Evolutionary conservation across 306 rosid species (phyloP).

Genomic region (Cucumis melo): DNA sequence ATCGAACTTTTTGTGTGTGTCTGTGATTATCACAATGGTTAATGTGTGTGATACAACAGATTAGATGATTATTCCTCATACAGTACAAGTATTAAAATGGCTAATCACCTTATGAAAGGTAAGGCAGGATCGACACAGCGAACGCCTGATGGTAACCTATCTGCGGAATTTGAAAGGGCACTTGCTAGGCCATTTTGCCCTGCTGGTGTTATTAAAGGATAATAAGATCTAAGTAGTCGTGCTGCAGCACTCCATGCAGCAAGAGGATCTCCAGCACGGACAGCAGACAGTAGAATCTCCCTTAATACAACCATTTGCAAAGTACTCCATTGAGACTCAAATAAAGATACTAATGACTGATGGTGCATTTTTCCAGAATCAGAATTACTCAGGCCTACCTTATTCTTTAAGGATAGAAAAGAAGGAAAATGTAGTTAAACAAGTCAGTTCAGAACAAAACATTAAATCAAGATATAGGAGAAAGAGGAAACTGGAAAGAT

Average conservation of each 20-base stretch:
- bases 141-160: slow-evolving; percentile 81
- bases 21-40: not conserved
- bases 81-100: not conserved
- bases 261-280: slow-evolving; percentile 98
- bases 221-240: slow-evolving; percentile 79
- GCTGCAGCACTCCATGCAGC: slow-evolving; percentile 99
- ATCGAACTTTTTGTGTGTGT: not conserved
- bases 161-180: slow-evolving; percentile 82
- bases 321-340: slow-evolving; percentile 97
- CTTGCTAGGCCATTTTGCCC: slow-evolving; percentile 91
- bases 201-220: slow-evolving; percentile 85
- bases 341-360: slow-evolving; percentile 74
- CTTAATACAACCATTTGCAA: slow-evolving; percentile 92
- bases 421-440: not conserved
- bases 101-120: slow-evolving; percentile 76
- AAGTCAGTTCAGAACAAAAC: not conserved
- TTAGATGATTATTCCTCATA: not conserved
- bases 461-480: not conserved
- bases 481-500: not conserved
- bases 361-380: slow-evolving; percentile 63
- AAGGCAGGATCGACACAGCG: slow-evolving; percentile 90
- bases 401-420: slow-evolving; percentile 40
- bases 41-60: not conserved
- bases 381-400: slow-evolving; percentile 39
- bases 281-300: slow-evolving; percentile 87